Conservation (phyloP, 495 filamentous ascomycete genomes). For the Elaphomyces granulatus region DNA sequence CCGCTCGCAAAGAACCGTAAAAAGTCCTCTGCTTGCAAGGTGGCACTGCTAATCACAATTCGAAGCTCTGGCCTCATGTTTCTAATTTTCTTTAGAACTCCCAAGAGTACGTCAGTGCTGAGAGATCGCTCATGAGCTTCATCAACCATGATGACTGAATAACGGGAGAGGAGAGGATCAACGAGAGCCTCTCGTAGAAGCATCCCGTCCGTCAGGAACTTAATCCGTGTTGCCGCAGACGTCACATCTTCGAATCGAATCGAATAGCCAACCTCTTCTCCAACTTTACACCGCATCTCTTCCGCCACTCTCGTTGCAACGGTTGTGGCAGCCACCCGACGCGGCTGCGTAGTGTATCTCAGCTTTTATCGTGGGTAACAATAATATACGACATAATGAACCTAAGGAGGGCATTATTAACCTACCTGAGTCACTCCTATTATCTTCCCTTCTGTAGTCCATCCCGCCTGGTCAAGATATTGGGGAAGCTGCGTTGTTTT, state of each 20-base stretch:
- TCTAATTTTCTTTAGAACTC: constrained; percentile 86
- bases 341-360: constrained; percentile 42
- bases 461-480: constrained; percentile 77
- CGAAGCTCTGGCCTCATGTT: constrained; percentile 70
- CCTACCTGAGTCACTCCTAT: constrained; percentile 86
- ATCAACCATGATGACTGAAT: constrained; percentile 97
- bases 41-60: constrained; percentile 89
- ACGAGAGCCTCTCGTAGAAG: constrained; percentile 87
- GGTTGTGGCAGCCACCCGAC: constrained; percentile 83
- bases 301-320: constrained; percentile 85
- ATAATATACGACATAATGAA: too few relatives aligned
- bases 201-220: constrained; percentile 93
- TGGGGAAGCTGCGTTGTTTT: constrained; percentile 87
- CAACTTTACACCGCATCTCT: constrained; percentile 80
- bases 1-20: constrained; percentile 60
- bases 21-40: constrained; percentile 83
- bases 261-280: constrained; percentile 91
- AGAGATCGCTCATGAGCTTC: constrained; percentile 95
- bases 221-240: constrained; percentile 77
- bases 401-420: constrained; percentile 6
- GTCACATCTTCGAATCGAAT: constrained; percentile 95
- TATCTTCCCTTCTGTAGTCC: constrained; percentile 67
- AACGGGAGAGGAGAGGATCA: constrained; percentile 81
- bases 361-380: constrained; percentile 10
- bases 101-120: constrained; percentile 85